Evolutionary conservation across 495 filamentous ascomycete species (phyloP), one percentile per base, ranked within the genome.

Genomic region (Podospora pseudocomata): DNA sequence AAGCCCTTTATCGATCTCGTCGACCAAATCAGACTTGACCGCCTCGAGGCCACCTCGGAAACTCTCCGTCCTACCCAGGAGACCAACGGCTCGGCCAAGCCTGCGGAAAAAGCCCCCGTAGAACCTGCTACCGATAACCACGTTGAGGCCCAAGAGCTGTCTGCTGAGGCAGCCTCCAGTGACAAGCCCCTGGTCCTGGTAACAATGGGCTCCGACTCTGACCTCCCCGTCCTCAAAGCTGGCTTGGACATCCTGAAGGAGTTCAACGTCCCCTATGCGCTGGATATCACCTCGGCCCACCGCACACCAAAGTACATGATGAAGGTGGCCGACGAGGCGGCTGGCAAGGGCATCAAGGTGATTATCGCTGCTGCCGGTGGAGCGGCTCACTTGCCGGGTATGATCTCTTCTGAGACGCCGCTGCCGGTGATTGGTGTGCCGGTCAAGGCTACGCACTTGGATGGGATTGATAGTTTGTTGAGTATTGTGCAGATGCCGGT

Each of bases 321-420:
- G 71, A 74, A 86, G 20, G 94, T 92, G 75, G 91, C 92, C 30
- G 83, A 84, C 60, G 80, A 83, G 55, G 92, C 93, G 26, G 86
- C 86, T 3, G 83, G 80, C 13, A 82, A 85, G 1, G 91, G 92
- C 28, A 85, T 96, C 80, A 90, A 91, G 78, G 93, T 95, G 55
- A 93, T 98, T 76, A 96, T 99, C 76, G 94, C 95, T 0, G 94
- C 93, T 13, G 95, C 96, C 18, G 94, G 94, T 59, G 94, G 95
- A 54, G 93, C 93, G 1, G 94, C 94, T 15, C 92, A 96, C 78
- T 81, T 97, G 5, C 95, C 94, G 9, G 94, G 96, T 54, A 98
- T 98, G 95, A 82, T 91, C 11, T 90, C 94, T 2, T 90, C 92
- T 15, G 88, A 90, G 78, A 95, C 92, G 13, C 85, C 88, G n/a